Evolutionary conservation across 2,329 filamentous ascomycete species (phyloP), one percentile per base, ranked within the genome.

Genomic region (Aureobasidium lini): DNA sequence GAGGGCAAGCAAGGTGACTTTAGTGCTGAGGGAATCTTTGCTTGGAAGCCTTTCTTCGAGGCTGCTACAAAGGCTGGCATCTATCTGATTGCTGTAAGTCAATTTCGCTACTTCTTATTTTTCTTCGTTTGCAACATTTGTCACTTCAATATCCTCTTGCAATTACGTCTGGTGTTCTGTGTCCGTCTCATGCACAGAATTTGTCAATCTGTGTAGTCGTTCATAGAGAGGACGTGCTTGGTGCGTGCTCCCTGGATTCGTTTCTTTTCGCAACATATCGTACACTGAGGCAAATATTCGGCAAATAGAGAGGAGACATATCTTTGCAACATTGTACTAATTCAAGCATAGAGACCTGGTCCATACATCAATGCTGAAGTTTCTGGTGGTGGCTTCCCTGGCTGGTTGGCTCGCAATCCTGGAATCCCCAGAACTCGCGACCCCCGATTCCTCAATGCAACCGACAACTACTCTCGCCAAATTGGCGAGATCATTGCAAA

Each of bases 291-390:
- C 6, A 23, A 18, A 2, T 4, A 43, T 13, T 18, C 11, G 6
- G 15, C 42, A 44, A 10, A 15, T 13, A 13, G 13, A 44, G 42
- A 10, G 11, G 16, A 16, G 3, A 31, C 8, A 42, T 9, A 6
- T 5, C 4, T 11, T 8, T 6, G 15, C 15, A 18, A 7, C n/a
- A 13, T 13, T 11, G 6, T 40, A 29, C 40, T 56, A 18, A 56
- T 11, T 10, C 10, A 6, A 11, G 3, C 2, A 16, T 31, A 56
- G 52, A 13, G 69, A 15, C 85, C 86, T 0, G 85, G 87, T 0
- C 86, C 86, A 0, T 90, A 90, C 53, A 90, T 92, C 74, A 90
- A 93, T 67, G 89, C 88, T 0, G 89, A 94, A 70, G 82, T 78
- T 0, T 84, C 82, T 6, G 89, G 88, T 0, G 90, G 90, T 57